phyloP scores from a whole-genome alignment of 2,329 filamentous ascomycete species.

The Diaporthe sp. region DNA sequence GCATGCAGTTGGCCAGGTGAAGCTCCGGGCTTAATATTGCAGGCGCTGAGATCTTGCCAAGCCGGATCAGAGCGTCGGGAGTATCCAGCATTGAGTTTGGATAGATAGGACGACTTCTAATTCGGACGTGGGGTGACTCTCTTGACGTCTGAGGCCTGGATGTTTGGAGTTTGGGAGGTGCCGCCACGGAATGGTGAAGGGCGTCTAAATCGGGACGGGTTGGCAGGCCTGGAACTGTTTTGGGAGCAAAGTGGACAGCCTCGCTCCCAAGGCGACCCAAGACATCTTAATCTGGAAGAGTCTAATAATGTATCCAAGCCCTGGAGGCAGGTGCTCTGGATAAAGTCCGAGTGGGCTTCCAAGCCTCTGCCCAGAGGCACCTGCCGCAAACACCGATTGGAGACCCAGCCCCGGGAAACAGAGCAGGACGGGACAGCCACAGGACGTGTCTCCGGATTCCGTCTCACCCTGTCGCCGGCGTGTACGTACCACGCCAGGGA shows the following conservation, averaged over 20 bases:
- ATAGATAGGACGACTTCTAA: conserved; percentile 11
- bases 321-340: not conserved
- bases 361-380: not conserved
- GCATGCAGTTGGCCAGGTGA: conserved; percentile 21
- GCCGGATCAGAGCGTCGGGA: conserved; percentile 24
- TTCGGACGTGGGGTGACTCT: conserved; percentile 10
- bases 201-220: not conserved
- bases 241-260: not conserved
- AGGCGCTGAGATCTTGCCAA: conserved; percentile 12
- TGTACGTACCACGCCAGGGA: conserved; percentile 2
- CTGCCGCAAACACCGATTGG: conserved; percentile 21
- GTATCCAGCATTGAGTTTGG: conserved; percentile 7
- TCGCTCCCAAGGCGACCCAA: conserved; percentile 9
- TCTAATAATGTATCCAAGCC: conserved; percentile 16
- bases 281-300: not conserved
- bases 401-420: conserved; percentile 2
- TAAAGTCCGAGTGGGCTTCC: conserved; percentile 10
- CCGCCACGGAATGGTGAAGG: conserved; percentile 12
- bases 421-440: not conserved
- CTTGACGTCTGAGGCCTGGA: conserved; percentile 8
- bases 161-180: not conserved
- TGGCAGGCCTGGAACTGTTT: not conserved
- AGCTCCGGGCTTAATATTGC: conserved; percentile 18
- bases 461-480: conserved; percentile 15
- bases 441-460: conserved; percentile 8